Evolutionary conservation across 306 rosid genomes (phyloP).

Genomic region (Trifolium dubium): DNA sequence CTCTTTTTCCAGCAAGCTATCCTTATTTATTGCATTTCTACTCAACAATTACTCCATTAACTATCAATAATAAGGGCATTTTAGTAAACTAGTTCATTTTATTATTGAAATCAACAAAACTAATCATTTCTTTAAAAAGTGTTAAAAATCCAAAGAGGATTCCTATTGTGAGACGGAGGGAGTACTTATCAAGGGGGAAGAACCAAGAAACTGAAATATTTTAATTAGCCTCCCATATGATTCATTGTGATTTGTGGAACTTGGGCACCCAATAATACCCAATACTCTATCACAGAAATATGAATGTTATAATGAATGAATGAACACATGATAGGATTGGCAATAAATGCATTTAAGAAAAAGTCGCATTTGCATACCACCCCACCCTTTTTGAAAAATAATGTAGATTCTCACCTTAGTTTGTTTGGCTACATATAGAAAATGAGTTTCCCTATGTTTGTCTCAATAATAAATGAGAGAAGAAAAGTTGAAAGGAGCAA

Average conservation of each 20-base stretch:
- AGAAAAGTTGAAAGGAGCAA: slow-evolving; percentile 8
- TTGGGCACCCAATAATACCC: not conserved
- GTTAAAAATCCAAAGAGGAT: too few species aligned
- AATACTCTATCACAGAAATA: not conserved
- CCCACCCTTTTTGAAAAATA: not conserved
- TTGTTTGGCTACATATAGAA: slow-evolving; percentile 2
- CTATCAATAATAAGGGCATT: too few species aligned
- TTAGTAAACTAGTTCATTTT: too few species aligned
- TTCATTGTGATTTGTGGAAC: not conserved
- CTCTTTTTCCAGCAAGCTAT: too few species aligned
- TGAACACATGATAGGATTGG: not conserved
- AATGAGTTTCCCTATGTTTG: not conserved
- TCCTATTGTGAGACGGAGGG: too few species aligned
- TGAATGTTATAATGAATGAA: not conserved
- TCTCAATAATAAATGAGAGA: not conserved
- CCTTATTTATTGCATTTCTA: too few species aligned
- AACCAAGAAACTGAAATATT: not conserved
- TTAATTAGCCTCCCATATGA: not conserved
- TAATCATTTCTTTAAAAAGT: too few species aligned
- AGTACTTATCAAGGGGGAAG: not conserved
- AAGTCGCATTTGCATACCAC: not conserved
- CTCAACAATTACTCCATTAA: too few species aligned
- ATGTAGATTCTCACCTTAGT: slow-evolving; percentile 1
- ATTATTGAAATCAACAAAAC: too few species aligned
- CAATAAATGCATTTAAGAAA: slow-evolving; percentile 15